phyloP scores from a whole-genome alignment of 2,329 filamentous ascomycete species.

The Immersiporthe knoxdaviesiana region DNA sequence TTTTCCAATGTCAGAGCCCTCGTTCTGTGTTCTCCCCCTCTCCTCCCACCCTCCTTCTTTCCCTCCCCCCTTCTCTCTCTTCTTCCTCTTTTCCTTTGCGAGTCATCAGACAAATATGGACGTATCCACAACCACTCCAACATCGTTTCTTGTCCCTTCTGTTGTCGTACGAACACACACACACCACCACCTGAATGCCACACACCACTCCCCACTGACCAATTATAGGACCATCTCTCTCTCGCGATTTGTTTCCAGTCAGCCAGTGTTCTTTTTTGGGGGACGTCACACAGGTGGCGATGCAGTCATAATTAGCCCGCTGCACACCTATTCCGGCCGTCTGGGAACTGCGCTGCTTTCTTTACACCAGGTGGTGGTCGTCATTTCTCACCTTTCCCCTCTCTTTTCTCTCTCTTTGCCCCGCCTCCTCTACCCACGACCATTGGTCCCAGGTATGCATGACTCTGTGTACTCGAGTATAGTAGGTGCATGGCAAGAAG shows the following conservation, averaged over 20 bases:
- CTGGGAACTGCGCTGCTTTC: neutral
- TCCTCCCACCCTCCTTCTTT: neutral
- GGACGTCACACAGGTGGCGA: neutral
- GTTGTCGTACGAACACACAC: neutral
- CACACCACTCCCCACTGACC: neutral
- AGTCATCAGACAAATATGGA: neutral
- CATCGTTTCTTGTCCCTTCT: neutral
- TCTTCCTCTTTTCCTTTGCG: neutral
- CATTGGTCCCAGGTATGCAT: neutral
- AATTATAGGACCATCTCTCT: neutral
- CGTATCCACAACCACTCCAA: neutral
- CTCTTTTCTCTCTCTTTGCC: neutral
- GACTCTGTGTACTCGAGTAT: neutral
- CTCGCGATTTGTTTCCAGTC: neutral
- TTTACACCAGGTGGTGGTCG: neutral
- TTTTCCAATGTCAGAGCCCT: conserved; percentile 4
- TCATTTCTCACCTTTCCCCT: neutral
- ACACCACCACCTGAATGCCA: neutral
- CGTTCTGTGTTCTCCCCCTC: neutral
- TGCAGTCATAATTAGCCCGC: no score
- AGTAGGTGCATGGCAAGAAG: neutral
- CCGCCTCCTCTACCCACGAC: neutral
- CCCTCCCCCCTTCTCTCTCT: neutral
- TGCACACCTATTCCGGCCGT: neutral
- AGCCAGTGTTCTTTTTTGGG: neutral